Conservation (phyloP, 139 green algal genomes). For the Nannochloris sp. region DNA sequence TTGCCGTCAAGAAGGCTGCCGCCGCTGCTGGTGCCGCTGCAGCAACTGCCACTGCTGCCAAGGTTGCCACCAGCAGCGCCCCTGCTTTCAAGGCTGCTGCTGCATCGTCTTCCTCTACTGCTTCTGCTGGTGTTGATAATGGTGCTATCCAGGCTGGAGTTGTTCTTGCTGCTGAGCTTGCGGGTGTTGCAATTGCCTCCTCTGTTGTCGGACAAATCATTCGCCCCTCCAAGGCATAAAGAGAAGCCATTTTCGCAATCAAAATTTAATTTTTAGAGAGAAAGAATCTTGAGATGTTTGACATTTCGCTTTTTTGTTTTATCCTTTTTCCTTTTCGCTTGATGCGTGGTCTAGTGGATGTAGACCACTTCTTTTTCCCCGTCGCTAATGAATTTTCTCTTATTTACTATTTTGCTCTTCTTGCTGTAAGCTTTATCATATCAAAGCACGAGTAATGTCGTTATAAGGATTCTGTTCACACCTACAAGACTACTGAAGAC, state of each 20-base stretch:
- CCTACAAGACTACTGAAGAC: no score
- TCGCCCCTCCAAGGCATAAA: not conserved
- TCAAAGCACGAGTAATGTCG: no score
- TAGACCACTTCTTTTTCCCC: no score
- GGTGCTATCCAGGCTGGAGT: constrained; percentile 11
- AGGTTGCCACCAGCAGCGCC: not conserved
- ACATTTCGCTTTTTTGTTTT: no score
- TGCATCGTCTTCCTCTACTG: not conserved
- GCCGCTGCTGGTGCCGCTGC: not conserved
- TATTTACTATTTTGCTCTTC: no score
- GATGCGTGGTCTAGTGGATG: no score
- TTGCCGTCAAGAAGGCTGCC: not conserved
- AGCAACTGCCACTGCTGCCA: not conserved
- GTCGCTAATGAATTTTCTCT: no score
- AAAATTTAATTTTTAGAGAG: no score
- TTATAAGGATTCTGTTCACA: no score
- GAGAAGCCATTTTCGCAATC: not conserved
- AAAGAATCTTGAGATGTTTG: no score
- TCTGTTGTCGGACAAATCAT: constrained; percentile 12
- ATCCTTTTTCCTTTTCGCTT: no score
- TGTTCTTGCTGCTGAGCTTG: constrained; percentile 19
- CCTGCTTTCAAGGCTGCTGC: not conserved
- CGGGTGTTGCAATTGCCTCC: constrained; percentile 14
- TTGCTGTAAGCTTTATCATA: no score
- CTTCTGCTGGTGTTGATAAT: not conserved